A percentile compares a stretch with the other conserved stretches of the same genome.
phyloP scores from a whole-genome alignment of 140 eudicot species.

The Stevia rebaudiana region DNA sequence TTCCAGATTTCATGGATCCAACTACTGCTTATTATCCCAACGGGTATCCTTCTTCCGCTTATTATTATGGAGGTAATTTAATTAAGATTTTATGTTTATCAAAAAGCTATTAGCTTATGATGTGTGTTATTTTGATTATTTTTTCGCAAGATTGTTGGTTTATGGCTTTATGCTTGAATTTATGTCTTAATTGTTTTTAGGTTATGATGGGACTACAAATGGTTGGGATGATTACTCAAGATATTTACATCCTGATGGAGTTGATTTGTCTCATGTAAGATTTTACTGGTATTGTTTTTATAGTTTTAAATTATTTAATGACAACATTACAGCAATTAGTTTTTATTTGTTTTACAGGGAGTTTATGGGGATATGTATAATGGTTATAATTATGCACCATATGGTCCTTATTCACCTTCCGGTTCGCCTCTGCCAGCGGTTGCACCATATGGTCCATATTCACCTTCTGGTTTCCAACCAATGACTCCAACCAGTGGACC shows the following conservation, averaged over 20 bases:
- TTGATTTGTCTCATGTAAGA: slow-evolving; percentile 58
- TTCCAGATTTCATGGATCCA: slow-evolving; percentile 53
- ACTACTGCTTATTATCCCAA: slow-evolving; percentile 42
- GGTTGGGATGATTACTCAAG: slow-evolving; percentile 55
- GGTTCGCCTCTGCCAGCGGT: slow-evolving; percentile 47
- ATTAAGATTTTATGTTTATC: background rate
- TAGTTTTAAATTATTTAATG: background rate
- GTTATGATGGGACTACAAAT: slow-evolving; percentile 45
- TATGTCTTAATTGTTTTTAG: slow-evolving; percentile 15
- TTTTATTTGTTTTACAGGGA: slow-evolving; percentile 24
- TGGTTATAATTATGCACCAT: slow-evolving; percentile 56
- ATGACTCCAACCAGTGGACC: slow-evolving; percentile 31
- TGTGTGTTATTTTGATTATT: no score
- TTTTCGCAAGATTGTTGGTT: no score
- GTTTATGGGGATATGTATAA: slow-evolving; percentile 63
- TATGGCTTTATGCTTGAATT: no score
- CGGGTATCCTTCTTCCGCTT: slow-evolving; percentile 54
- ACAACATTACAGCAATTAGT: background rate
- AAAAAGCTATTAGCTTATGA: no score
- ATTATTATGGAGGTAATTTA: slow-evolving; percentile 57
- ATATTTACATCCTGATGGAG: slow-evolving; percentile 59
- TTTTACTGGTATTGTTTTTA: background rate
- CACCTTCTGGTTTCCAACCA: slow-evolving; percentile 59
- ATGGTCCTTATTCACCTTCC: slow-evolving; percentile 56
- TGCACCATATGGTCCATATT: slow-evolving; percentile 61